Conservation (phyloP, 495 filamentous ascomycete genomes). For the Corynascus novoguineensis region DNA sequence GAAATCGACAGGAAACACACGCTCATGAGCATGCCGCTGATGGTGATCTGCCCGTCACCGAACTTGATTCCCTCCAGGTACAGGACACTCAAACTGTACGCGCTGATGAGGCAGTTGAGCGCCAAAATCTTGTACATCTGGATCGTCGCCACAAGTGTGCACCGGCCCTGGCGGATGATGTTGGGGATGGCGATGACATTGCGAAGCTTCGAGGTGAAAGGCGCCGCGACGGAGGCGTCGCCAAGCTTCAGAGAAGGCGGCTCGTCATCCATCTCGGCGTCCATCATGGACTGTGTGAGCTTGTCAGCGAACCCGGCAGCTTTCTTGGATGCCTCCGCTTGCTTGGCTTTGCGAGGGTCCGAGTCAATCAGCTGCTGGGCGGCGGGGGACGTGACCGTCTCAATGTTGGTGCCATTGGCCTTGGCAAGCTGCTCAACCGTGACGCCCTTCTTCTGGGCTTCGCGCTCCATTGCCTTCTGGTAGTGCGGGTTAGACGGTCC, state of each 20-base stretch:
- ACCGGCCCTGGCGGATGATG: slow-evolving; percentile 95
- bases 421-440: slow-evolving; percentile 40
- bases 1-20: slow-evolving; percentile 98
- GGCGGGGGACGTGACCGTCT: slow-evolving; percentile 64
- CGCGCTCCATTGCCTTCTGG: slow-evolving; percentile 81
- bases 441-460: slow-evolving; percentile 67
- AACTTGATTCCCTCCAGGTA: slow-evolving; percentile 99
- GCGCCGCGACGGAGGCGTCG: slow-evolving; percentile 93
- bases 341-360: slow-evolving; percentile 50
- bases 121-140: slow-evolving; percentile 99
- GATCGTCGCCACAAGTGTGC: slow-evolving; percentile 94
- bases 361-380: slow-evolving; percentile 63
- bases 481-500: slow-evolving; percentile 93
- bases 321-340: slow-evolving; percentile 59
- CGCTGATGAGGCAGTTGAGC: slow-evolving; percentile 95
- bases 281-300: slow-evolving; percentile 83
- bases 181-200: slow-evolving; percentile 97
- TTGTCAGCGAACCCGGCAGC: slow-evolving; percentile 80
- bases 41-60: slow-evolving; percentile 95
- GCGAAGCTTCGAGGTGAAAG: slow-evolving; percentile 95
- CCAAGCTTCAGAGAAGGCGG: slow-evolving; percentile 95
- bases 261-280: slow-evolving; percentile 78
- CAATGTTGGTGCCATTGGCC: slow-evolving; percentile 43
- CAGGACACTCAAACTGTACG: slow-evolving; percentile 92
- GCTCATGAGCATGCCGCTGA: slow-evolving; percentile 99